A percentile compares a stretch with the other conserved stretches of the same genome.
Evolutionary conservation across 306 rosid species (phyloP).

Genomic region (Quercus ilex): DNA sequence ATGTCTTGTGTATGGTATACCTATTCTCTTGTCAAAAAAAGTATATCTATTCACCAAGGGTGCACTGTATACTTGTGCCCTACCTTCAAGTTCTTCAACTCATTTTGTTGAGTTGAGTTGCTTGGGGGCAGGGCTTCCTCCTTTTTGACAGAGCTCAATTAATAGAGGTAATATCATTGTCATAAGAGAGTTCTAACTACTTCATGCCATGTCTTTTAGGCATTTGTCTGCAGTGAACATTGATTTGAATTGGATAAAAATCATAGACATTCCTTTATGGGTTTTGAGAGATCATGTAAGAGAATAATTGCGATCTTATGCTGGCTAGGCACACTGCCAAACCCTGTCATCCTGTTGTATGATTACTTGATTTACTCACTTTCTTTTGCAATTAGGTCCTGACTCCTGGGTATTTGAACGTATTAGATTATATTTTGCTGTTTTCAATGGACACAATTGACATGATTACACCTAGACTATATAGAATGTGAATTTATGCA

Average conservation of each 20-base stretch:
- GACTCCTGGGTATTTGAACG: not conserved
- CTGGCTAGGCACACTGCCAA: not conserved
- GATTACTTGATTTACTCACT: not conserved
- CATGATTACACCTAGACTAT: not conserved
- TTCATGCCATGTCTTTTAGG: not conserved
- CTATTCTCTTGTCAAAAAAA: no score
- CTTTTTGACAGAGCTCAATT: not conserved
- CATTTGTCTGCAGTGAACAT: no score
- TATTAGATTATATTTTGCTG: not conserved
- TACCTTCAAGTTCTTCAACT: not conserved
- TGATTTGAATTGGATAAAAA: no score
- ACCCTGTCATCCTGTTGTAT: not conserved
- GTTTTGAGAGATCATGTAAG: not conserved
- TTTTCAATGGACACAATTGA: not conserved
- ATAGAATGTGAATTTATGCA: conserved; percentile 1
- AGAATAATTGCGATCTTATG: not conserved
- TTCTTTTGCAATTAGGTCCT: not conserved
- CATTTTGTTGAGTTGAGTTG: not conserved
- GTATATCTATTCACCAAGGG: not conserved
- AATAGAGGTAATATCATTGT: not conserved
- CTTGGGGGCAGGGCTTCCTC: not conserved
- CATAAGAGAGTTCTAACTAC: not conserved
- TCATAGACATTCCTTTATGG: no score
- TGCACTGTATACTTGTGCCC: not conserved
- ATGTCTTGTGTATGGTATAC: not conserved